Evolutionary conservation across 2,329 filamentous ascomycete species (phyloP), one percentile per base, ranked within the genome.

Genomic region (Apiospora kogelbergensis): DNA sequence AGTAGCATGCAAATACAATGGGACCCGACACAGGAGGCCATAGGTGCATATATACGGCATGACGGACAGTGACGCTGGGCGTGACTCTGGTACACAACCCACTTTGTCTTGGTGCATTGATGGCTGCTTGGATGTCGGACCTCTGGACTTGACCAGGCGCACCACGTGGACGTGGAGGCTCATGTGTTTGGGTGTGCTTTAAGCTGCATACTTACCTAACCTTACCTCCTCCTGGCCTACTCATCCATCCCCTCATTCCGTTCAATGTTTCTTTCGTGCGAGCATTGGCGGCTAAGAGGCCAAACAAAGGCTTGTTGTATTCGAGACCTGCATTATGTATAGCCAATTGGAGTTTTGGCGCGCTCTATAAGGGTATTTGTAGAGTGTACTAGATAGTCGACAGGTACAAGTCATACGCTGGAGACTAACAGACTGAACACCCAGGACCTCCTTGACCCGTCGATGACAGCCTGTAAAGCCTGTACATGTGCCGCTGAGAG

Each of bases 311-410:
- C 46, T 53, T 26, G 17, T 60, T 37, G 30, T n/a, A 60, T 60
- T 60, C 46, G 46, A 26, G 13, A 17, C 46, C 44, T 53, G 46
- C 46, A 60, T 60, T 37, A n/a, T 60, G 53, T 60, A n/a, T 37
- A 60, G 53, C 53, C 53, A 60, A 60, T n/a, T 37, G 17, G 53
- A n/a, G 30, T 33, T 30, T 10, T 60, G 53, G 53, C 53, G 53
- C 53, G 26, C 53, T 60, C 53, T 60, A 60, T 60, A 33, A 60
- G 53, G 53, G 26, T 60, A 33, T 60, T 9, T 60, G 53, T n/a
- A 60, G 53, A 60, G 53, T 60, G 30, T 60, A 37, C 53, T 37
- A 60, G 53, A 60, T 37, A 37, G 53, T 37, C 53, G 53, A 60
- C 53, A 60, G 53, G 53, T 33, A 60, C n/a, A 20, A 60, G 53